These are phyloP conservation scores for Yamadazyma mexicana DNA, from an alignment of 1,139 yeast genomes.

Conservation along the genomic window DNA sequence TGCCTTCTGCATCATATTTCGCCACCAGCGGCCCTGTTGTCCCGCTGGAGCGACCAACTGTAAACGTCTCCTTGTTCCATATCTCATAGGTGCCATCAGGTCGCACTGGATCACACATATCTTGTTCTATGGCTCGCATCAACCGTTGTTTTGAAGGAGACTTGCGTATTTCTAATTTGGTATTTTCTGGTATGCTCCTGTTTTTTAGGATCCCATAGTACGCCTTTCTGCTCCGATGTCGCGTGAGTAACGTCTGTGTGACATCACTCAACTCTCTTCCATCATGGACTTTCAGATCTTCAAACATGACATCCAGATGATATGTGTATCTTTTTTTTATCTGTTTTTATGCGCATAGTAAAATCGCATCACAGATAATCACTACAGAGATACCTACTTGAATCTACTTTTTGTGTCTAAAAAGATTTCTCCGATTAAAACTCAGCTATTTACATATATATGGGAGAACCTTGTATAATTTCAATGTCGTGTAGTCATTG, in stretches of 20 bases:
- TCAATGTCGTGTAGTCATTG: not conserved
- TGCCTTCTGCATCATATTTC: conserved; percentile 1
- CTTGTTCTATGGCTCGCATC: conserved; percentile 17
- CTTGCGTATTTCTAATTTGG: conserved; percentile 13
- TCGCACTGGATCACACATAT: conserved; percentile 15
- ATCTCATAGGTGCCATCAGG: conserved; percentile 36
- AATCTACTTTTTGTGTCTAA: too few relatives aligned
- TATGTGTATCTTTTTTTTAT: not conserved
- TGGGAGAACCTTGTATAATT: not conserved
- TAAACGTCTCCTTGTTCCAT: conserved; percentile 13
- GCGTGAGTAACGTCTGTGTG: not conserved
- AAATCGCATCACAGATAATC: conserved; percentile 4
- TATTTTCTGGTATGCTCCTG: conserved; percentile 10
- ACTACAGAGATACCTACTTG: too few relatives aligned
- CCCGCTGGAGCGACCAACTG: not conserved
- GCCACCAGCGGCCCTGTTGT: not conserved
- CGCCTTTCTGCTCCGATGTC: conserved; percentile 5
- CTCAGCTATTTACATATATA: conserved; percentile 8
- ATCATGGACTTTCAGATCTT: not conserved
- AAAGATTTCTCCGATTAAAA: conserved; percentile 3
- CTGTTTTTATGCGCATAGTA: not conserved
- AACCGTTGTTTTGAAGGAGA: conserved; percentile 16
- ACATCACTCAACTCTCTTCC: not conserved
- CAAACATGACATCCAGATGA: conserved; percentile 1
- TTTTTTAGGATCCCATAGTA: conserved; percentile 6